phyloP scores from a whole-genome alignment of 306 rosid species.

The Heteromeles arbutifolia region DNA sequence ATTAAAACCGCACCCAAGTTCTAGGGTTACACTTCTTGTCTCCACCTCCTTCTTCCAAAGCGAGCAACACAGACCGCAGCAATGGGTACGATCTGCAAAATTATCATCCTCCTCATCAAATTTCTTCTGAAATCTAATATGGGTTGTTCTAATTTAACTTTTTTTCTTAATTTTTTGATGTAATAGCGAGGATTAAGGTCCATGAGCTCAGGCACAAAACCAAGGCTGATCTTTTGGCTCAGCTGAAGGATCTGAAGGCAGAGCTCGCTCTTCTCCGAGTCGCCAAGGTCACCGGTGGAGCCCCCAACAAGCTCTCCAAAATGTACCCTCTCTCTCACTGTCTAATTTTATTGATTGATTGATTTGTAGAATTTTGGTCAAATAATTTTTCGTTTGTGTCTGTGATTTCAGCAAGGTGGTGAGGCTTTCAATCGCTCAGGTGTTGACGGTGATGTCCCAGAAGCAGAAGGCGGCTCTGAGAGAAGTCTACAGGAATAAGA shows the following conservation, averaged over 20 bases:
- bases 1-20: neutral
- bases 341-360: too few species aligned
- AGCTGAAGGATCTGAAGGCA: constrained; percentile 48
- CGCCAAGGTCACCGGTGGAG: constrained; percentile 53
- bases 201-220: constrained; percentile 39
- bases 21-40: neutral
- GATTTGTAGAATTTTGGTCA: neutral
- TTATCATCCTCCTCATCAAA: too few species aligned
- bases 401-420: constrained; percentile 52
- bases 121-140: neutral
- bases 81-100: neutral
- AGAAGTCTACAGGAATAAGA: constrained; percentile 61
- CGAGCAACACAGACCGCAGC: neutral
- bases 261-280: constrained; percentile 54
- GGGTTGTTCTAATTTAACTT: neutral
- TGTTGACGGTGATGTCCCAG: constrained; percentile 57
- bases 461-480: constrained; percentile 58
- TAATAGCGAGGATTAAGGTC: constrained; percentile 43
- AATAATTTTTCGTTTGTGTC: neutral
- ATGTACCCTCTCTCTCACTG: constrained; percentile 1
- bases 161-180: neutral
- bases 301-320: constrained; percentile 50
- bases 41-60: neutral
- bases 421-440: constrained; percentile 51
- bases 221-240: constrained; percentile 31